Conservation (phyloP, 176 grass and related monocot species). For the Ananas comosus region DNA sequence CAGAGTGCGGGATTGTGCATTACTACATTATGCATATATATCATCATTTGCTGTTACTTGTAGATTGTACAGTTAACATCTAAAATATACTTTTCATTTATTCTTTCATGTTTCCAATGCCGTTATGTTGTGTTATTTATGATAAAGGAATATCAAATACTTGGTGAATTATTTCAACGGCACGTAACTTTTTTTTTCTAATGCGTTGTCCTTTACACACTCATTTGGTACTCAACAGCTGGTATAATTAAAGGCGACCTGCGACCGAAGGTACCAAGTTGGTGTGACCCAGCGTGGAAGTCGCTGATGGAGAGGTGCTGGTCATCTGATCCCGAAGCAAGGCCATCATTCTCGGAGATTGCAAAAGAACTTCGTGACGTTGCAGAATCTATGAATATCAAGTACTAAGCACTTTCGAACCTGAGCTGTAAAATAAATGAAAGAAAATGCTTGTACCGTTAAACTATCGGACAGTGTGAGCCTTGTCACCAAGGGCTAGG, state of each 20-base stretch:
- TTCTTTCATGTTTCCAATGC: neutral
- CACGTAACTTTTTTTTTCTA: neutral
- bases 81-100: neutral
- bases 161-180: neutral
- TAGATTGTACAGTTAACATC: neutral
- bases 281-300: slow-evolving; percentile 22
- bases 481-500: neutral
- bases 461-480: neutral
- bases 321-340: slow-evolving; percentile 14
- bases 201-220: neutral
- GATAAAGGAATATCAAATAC: neutral
- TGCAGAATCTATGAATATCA: slow-evolving; percentile 19
- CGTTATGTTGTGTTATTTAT: too few relatives aligned
- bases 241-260: slow-evolving; percentile 13
- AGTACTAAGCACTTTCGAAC: neutral
- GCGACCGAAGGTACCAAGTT: slow-evolving; percentile 9
- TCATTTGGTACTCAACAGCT: neutral
- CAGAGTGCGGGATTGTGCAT: too few relatives aligned
- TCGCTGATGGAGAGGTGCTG: slow-evolving; percentile 24
- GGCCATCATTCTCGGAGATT: slow-evolving; percentile 21
- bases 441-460: neutral
- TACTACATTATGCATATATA: neutral
- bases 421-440: neutral
- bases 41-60: neutral
- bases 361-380: slow-evolving; percentile 11